Percentiles rank a stretch among this genome's conserved stretches.
Evolutionary conservation across 371 early-diverging fungal genomes (phyloP).

Genomic region (Phascolomyces articulosus): DNA sequence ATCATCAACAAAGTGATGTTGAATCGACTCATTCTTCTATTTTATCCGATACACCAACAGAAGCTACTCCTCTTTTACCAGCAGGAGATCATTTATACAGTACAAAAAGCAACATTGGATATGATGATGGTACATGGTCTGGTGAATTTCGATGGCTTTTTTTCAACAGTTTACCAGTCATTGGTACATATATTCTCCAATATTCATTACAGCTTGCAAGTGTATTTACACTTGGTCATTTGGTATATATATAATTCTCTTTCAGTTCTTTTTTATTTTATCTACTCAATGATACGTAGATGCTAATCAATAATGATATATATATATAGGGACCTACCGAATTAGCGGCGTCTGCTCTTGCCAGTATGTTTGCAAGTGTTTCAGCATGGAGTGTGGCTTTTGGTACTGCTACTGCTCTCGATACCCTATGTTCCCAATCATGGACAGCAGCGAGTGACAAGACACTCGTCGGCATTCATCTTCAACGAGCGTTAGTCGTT

Average conservation of each 20-base stretch:
- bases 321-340: slow-evolving; percentile 68
- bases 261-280: not conserved
- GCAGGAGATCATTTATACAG: not conserved
- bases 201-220: slow-evolving; percentile 66
- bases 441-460: slow-evolving; percentile 77
- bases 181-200: slow-evolving; percentile 66
- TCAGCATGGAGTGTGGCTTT: slow-evolving; percentile 82
- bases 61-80: slow-evolving; percentile 1
- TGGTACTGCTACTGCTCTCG: slow-evolving; percentile 82
- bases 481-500: slow-evolving; percentile 74
- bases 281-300: too few species aligned
- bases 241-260: slow-evolving; percentile 35
- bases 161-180: slow-evolving; percentile 58
- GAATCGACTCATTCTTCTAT: not conserved
- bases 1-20: not conserved
- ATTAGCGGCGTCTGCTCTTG: slow-evolving; percentile 77
- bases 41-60: not conserved
- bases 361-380: slow-evolving; percentile 82
- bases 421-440: slow-evolving; percentile 89
- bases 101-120: not conserved
- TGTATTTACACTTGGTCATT: slow-evolving; percentile 65
- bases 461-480: slow-evolving; percentile 74
- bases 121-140: slow-evolving; percentile 1
- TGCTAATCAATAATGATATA: too few species aligned
- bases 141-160: slow-evolving; percentile 50